Evolutionary conservation across 257 asterid genomes (phyloP).

Genomic region (Striga asiatica): DNA sequence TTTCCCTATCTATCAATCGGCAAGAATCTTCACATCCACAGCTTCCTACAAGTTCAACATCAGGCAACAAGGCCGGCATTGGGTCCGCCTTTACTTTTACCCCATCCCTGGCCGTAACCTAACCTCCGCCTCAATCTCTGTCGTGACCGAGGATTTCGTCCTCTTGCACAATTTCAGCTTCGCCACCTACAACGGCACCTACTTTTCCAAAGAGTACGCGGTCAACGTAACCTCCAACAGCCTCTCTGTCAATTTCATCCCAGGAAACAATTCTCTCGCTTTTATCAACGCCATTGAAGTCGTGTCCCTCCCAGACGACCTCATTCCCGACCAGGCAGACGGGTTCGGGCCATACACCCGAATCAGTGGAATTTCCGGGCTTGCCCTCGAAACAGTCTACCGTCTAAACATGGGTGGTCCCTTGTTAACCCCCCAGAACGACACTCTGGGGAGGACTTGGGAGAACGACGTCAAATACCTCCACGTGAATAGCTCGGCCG

Average conservation of each 20-base stretch:
- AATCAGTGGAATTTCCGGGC: slow-evolving; percentile 33
- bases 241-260: slow-evolving; percentile 41
- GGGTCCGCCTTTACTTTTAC: slow-evolving; percentile 63
- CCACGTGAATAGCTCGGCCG: slow-evolving; percentile 55
- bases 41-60: slow-evolving; percentile 43
- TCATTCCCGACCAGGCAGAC: slow-evolving; percentile 43
- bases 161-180: slow-evolving; percentile 54
- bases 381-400: slow-evolving; percentile 47
- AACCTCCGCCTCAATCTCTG: slow-evolving; percentile 44
- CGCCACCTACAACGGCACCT: slow-evolving; percentile 27
- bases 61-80: slow-evolving; percentile 42
- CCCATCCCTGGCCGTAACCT: slow-evolving; percentile 43
- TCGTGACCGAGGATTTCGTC: slow-evolving; percentile 54
- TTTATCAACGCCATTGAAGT: slow-evolving; percentile 68
- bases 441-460: slow-evolving; percentile 67
- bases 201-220: slow-evolving; percentile 48
- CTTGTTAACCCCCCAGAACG: slow-evolving; percentile 49
- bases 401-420: slow-evolving; percentile 80
- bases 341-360: slow-evolving; percentile 26
- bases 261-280: slow-evolving; percentile 40
- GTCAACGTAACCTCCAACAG: slow-evolving; percentile 48
- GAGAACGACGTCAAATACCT: slow-evolving; percentile 62
- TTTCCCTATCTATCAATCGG: slow-evolving; percentile 48
- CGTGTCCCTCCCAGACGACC: slow-evolving; percentile 46
- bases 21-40: slow-evolving; percentile 38